Base-by-base conservation (phyloP, 208 protist genomes). In the Acanthamoeba royreba region DNA sequence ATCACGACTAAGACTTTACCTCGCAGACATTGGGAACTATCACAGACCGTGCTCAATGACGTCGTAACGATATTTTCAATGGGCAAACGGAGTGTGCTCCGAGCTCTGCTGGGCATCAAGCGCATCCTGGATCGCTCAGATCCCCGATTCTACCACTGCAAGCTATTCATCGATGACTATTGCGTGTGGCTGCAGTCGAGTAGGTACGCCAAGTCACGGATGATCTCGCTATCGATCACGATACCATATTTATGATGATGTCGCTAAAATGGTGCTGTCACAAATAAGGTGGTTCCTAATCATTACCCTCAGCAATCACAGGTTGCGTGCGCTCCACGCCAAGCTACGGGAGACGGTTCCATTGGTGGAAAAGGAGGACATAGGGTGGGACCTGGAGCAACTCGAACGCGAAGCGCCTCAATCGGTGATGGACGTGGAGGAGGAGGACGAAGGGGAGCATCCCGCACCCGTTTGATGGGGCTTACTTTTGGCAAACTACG, bases 111-210 rank as follows among this genome's bases (percentile, higher is more conserved):
- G 11, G 33, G 40, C 19, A 40, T 91, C 19, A 63, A 72, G 53
- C 28, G 85, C 22, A 28, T 91, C 17, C 35, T 91, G 15, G 85
- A 63, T 53, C 28, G 40, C 13, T 74, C 53, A 4, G 85, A 91
- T 38, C 85, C 47, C 35, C 31, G 55, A 33, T 91, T 74, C 38
- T 74, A 74, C 53, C 85, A 53, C 85, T 53, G 43, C 43, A 42
- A 52, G n/a, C 53, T 91, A 2, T 91, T 74, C 47, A 53, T 91
- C 55, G 85, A 91, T 42, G 53, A 91, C 53, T 91, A 91, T 25
- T 91, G 85, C 85, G 85, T 91, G 2, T 91, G 55, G 47, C 40
- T 91, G 33, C 85, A 91, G 53, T 42, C 85, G 13, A 38, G 40
- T 25, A 91, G 55, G 47, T 91, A 43, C 19, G 52, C 5, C n/a